phyloP scores from a whole-genome alignment of 1,139 yeast species.

The Pichia sp. region DNA sequence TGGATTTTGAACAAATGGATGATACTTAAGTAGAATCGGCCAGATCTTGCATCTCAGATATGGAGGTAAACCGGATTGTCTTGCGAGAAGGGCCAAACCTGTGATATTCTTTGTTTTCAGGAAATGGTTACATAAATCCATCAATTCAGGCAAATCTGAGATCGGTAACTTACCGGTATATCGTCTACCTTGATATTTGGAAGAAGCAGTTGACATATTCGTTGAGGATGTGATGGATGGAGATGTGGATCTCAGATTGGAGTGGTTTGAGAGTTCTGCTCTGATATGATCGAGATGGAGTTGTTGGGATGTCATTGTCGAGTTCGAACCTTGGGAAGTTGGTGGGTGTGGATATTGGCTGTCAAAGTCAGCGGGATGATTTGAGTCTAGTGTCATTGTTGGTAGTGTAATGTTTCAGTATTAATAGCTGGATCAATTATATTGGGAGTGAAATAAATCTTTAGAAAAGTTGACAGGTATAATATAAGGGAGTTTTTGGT shows the following conservation, averaged over 20 bases:
- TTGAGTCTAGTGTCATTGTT: too few relatives aligned
- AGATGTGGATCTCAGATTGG: constrained; percentile 12
- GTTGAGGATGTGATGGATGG: constrained; percentile 16
- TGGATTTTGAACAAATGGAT: constrained; percentile 82
- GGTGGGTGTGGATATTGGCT: neutral
- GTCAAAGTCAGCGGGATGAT: too few relatives aligned
- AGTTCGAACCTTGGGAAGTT: constrained; percentile 6
- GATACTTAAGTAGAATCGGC: constrained; percentile 80
- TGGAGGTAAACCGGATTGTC: constrained; percentile 88
- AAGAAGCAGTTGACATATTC: constrained; percentile 17
- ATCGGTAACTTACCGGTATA: constrained; percentile 33
- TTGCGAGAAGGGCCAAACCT: constrained; percentile 74
- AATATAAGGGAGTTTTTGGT: too few relatives aligned
- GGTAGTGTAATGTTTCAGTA: too few relatives aligned
- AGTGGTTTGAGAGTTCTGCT: neutral
- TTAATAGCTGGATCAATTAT: too few relatives aligned
- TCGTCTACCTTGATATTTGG: constrained; percentile 24
- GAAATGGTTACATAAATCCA: constrained; percentile 36
- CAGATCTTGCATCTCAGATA: constrained; percentile 74
- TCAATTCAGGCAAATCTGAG: constrained; percentile 31
- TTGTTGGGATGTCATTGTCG: constrained; percentile 1
- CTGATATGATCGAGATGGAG: neutral
- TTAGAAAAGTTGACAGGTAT: constrained; percentile 7
- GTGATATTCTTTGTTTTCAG: constrained; percentile 54
- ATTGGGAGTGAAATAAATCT: neutral